Evolutionary conservation across 2,329 filamentous ascomycete genomes (phyloP), one percentile per base, ranked within the genome.

Genomic region (Trichoderma koningii): DNA sequence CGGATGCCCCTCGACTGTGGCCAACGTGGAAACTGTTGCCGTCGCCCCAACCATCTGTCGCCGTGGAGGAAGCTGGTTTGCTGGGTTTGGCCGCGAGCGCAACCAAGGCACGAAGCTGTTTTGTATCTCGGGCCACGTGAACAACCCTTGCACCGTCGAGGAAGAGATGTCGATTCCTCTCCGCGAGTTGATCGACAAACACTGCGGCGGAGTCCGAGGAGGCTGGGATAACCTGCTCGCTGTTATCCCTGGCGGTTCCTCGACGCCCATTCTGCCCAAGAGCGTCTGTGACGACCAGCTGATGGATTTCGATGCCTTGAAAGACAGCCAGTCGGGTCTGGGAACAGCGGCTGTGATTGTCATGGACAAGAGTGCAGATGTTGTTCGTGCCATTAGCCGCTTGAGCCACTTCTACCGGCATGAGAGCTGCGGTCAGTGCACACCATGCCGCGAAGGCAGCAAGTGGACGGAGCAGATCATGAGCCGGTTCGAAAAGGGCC

Each of bases 401-500:
- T 87, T 99, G 72, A 92, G 91, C 73, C 92, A 94, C 78, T 99
- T 99, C 84, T 99, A 99, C 85, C 91, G 93, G 80, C 95, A 99
- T 83, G 95, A 99, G 84, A 93, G 89, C 70, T 99, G 95, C 79
- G 95, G 95, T 67, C 95, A 99, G 82, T 99, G 95, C 84, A 99
- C 95, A 66, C 95, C 95, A n/a, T 99, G 95, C 86, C 91, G 95
- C 76, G 95, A 99, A 82, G 95, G 95, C 70, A 96, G 90, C 83
- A 97, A 96, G 83, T 99, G 95, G 95, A 97, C 94, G 12, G 91
- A 96, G 80, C 93, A 99, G 84, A 98, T 99, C 79, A 98, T 99
- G 95, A 84, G 90, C 79, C 90, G 95, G 65, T 96, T 99, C 73
- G 93, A 96, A 83, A 90, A 91, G 78, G 95, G 95, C 66, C 87